Evolutionary conservation across 768 basidiomycete genomes (phyloP).

Genomic region (Mycena rosella): DNA sequence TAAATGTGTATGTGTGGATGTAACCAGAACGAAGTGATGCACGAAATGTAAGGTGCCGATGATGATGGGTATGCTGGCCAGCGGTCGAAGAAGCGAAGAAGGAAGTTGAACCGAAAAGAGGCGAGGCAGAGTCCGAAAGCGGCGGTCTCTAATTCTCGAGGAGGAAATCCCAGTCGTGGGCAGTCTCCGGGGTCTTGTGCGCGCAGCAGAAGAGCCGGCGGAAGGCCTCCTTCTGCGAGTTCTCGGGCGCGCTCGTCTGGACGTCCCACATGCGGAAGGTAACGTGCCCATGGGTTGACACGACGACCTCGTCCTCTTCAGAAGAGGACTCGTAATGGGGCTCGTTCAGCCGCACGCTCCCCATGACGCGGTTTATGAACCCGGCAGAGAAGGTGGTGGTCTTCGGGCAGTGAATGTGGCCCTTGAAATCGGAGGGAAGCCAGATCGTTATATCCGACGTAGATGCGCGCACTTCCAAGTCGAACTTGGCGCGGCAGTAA

Average conservation of each 20-base stretch:
- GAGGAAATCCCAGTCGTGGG: slow-evolving; percentile 84
- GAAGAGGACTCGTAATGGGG: slow-evolving; percentile 46
- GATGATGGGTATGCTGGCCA: slow-evolving; percentile 28
- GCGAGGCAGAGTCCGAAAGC: slow-evolving; percentile 9
- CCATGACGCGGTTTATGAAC: slow-evolving; percentile 77
- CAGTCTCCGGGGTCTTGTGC: slow-evolving; percentile 65
- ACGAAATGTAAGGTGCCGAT: slow-evolving; percentile 27
- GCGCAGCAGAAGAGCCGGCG: slow-evolving; percentile 74
- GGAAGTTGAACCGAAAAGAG: slow-evolving; percentile 21
- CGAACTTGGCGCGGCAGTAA: slow-evolving; percentile 65
- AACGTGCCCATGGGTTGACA: slow-evolving; percentile 71
- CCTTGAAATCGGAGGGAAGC: slow-evolving; percentile 85
- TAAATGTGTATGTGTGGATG: slow-evolving; percentile 10
- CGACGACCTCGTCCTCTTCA: slow-evolving; percentile 72
- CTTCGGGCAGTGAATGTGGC: slow-evolving; percentile 68
- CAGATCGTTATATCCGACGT: slow-evolving; percentile 80
- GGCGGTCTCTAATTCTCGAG: slow-evolving; percentile 69
- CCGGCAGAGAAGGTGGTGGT: slow-evolving; percentile 72
- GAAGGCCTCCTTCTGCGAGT: slow-evolving; percentile 68
- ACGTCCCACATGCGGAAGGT: slow-evolving; percentile 88
- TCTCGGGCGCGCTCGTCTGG: slow-evolving; percentile 73
- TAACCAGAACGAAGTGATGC: slow-evolving; percentile 27
- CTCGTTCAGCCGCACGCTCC: slow-evolving; percentile 64
- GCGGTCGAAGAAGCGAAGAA: slow-evolving; percentile 28
- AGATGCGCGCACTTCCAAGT: slow-evolving; percentile 74